These are phyloP conservation scores for Larix kaempferi DNA, from an alignment of 75 land plant species.

Conservation along the genomic window DNA sequence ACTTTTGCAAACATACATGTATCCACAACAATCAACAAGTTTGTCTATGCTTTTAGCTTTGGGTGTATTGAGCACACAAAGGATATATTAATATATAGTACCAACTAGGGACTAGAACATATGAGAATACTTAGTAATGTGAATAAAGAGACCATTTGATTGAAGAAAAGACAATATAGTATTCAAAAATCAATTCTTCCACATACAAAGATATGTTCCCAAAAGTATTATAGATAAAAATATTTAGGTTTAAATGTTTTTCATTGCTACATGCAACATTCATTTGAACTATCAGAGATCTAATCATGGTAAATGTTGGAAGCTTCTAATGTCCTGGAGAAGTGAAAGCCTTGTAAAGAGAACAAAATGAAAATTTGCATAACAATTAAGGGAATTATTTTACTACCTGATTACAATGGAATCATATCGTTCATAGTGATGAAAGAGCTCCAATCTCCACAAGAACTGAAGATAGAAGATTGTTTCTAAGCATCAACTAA, in stretches of 20 bases:
- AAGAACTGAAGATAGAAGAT: slow-evolving; percentile 59
- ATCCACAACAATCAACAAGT: too few species aligned
- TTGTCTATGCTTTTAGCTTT: too few species aligned
- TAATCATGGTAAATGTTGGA: neutral
- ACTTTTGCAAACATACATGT: too few species aligned
- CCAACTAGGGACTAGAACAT: neutral
- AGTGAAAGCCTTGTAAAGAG: neutral
- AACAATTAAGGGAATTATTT: neutral
- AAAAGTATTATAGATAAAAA: neutral
- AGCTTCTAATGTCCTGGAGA: neutral
- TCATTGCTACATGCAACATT: neutral
- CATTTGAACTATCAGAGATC: neutral
- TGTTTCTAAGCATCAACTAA: slow-evolving; percentile 46
- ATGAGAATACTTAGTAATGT: neutral
- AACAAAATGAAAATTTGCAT: neutral
- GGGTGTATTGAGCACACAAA: too few species aligned
- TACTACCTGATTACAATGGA: slow-evolving; percentile 83
- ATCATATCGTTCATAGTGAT: slow-evolving; percentile 70
- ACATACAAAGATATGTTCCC: neutral
- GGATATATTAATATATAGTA: neutral
- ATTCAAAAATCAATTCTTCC: neutral
- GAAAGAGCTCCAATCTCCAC: slow-evolving; percentile 64
- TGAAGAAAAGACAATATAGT: too few species aligned
- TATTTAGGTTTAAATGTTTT: neutral
- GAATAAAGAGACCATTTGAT: neutral